Evolutionary conservation across 2,329 filamentous ascomycete species (phyloP), one percentile per base, ranked within the genome.

Genomic region (Aspergillus sp.): DNA sequence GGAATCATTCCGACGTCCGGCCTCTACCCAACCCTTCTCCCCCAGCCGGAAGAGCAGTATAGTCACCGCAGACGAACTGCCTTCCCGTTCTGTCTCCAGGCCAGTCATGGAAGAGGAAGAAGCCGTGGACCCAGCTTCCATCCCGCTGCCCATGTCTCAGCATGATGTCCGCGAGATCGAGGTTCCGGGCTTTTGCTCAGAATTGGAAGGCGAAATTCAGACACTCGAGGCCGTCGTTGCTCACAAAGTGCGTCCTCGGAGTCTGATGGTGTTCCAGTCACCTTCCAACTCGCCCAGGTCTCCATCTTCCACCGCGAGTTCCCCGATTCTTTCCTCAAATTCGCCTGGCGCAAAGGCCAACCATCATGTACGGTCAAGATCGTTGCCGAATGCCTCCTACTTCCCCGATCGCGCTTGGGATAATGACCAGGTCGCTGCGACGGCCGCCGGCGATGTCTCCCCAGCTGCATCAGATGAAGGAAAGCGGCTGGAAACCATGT

Each of bases 161-260:
- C 43, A 52, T 28, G 46, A 51, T 60, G 55, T 73, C 5, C 72
- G 80, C 28, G 85, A 93, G 52, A 91, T 93, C 26, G 82, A 91
- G 49, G 72, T 86, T 27, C 82, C 82, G 3, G 82, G 81, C 0
- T 67, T 86, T 4, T 74, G 71, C 1, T 57, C 56, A 8, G 71
- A 77, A 42, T 75, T 68, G 35, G 78, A 84, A 35, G 78, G 80
- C 10, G 80, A 55, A 26, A 43, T 52, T 8, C 49, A 55, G 34
- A 64, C 38, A 45, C 66, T 47, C 51, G 37, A 49, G 37, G 55
- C 48, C 12, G 45, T 51, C 12, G 53, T 53, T 33, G 63, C 47
- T 36, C 63, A 51, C 52, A 64, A 55, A 56, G 59, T 58, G 31
- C 58, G 61, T 22, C 59, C 60, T 14, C 53, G 57, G 13, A 65